phyloP scores from a whole-genome alignment of 257 asterid genomes.

The Catharanthus roseus region DNA sequence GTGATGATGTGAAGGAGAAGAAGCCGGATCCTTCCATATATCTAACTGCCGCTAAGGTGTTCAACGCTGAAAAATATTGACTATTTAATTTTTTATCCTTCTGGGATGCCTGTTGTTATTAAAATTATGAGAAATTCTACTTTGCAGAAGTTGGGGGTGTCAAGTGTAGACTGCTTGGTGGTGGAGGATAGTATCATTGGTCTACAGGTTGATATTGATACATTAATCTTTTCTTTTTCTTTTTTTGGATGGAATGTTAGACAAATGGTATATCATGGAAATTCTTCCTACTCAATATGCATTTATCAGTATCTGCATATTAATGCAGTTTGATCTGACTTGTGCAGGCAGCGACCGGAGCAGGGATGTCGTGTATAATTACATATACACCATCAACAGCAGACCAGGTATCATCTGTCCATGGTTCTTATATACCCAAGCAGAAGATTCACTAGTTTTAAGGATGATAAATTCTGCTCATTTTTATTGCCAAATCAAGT shows the following conservation, averaged over 20 bases:
- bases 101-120: slow-evolving; percentile 2
- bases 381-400: slow-evolving; percentile 87
- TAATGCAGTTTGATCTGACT: background rate
- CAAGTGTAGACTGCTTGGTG: slow-evolving; percentile 67
- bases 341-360: slow-evolving; percentile 83
- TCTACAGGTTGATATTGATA: slow-evolving; percentile 54
- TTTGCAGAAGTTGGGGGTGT: slow-evolving; percentile 65
- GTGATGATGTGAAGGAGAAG: slow-evolving; percentile 92
- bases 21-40: slow-evolving; percentile 91
- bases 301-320: background rate
- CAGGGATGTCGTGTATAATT: slow-evolving; percentile 91
- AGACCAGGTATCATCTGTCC: slow-evolving; percentile 48
- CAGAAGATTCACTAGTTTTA: background rate
- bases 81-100: slow-evolving; percentile 10
- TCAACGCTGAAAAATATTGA: slow-evolving; percentile 1
- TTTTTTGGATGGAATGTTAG: background rate
- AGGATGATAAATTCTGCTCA: background rate
- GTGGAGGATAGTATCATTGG: slow-evolving; percentile 98
- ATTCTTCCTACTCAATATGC: background rate
- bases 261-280: background rate
- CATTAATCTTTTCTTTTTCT: background rate
- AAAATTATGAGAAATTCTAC: slow-evolving; percentile 10
- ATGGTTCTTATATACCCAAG: background rate
- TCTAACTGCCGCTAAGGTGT: slow-evolving; percentile 72
- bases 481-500: background rate